Conservation (phyloP, 768 basidiomycete species). For the Jaapia argillacea region DNA sequence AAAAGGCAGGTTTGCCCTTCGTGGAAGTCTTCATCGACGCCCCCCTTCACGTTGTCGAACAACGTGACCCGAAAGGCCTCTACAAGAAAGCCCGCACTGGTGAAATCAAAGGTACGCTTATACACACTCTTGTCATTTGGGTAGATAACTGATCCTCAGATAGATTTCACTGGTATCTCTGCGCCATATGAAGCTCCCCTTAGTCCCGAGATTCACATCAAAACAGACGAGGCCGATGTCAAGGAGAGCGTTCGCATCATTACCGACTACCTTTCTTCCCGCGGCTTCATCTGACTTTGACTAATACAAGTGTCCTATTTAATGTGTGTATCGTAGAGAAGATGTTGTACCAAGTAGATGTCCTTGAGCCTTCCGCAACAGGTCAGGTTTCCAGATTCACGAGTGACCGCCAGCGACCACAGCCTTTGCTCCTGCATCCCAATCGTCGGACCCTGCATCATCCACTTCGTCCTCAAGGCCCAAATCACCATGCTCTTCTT, state of each 20-base stretch:
- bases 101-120: conserved; percentile 77
- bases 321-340: too few relatives aligned
- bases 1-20: conserved; percentile 64
- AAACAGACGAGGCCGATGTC: conserved; percentile 74
- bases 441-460: too few relatives aligned
- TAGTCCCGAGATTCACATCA: conserved; percentile 84
- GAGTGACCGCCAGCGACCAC: too few relatives aligned
- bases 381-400: too few relatives aligned
- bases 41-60: conserved; percentile 78
- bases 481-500: conserved; percentile 60
- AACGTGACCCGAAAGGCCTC: conserved; percentile 92
- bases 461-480: too few relatives aligned
- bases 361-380: too few relatives aligned
- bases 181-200: conserved; percentile 92
- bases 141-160: background rate
- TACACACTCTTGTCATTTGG: background rate
- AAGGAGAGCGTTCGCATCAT: conserved; percentile 71
- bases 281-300: conserved; percentile 40
- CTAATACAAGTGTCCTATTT: too few relatives aligned
- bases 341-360: too few relatives aligned
- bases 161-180: conserved; percentile 97
- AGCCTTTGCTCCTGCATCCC: too few relatives aligned
- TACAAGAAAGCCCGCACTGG: conserved; percentile 96
- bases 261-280: conserved; percentile 62
- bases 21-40: conserved; percentile 95